Evolutionary conservation across 2,329 filamentous ascomycete genomes (phyloP), one percentile per base, ranked within the genome.

Genomic region (Cladosporium sp.): DNA sequence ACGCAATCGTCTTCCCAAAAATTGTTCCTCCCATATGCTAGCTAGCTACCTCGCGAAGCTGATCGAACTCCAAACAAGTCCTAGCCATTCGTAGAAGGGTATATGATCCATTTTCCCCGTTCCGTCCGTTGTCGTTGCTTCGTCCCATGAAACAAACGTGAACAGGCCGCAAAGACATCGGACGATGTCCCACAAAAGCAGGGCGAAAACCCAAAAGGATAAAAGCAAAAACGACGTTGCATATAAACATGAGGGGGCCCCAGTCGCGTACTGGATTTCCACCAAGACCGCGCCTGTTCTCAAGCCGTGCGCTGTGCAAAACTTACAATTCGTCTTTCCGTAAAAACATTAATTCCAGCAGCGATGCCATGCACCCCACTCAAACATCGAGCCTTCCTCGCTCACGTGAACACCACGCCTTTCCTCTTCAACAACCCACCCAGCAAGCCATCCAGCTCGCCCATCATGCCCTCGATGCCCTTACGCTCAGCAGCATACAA

Each of bases 401-500:
- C 21, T 60, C 38, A 65, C 3, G 55, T 60, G 7, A 65, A 65
- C 26, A 59, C 64, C 11, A 65, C 64, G 4, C 64, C 57, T 24
- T 55, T 65, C 28, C 64, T 60, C 32, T 36, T 28, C 57, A 65
- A 28, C 67, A 72, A 75, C 8, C 65, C 68, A 2, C 72, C 72
- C n/a, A 77, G 65, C 65, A 77, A 65, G 1, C 71, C 71, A 80
- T 99, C 94, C 71, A 98, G 85, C 84, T 94, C 90, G 80, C 90
- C 90, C 67, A 92, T 94, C 79, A 99, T 93, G 76, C 95, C 92
- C 62, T 90, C 90, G 75, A 98, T 80, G 75, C 90, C 90, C 71
- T 90, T 91, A 74, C 92, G 93, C 79, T 97, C 92, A 75, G 96
- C 92, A 59, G 88, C 88, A 81, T 96, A 98, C 64, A 98, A 81